Conservation (phyloP, 2,329 filamentous ascomycete genomes). For the Zarea fungicola region DNA sequence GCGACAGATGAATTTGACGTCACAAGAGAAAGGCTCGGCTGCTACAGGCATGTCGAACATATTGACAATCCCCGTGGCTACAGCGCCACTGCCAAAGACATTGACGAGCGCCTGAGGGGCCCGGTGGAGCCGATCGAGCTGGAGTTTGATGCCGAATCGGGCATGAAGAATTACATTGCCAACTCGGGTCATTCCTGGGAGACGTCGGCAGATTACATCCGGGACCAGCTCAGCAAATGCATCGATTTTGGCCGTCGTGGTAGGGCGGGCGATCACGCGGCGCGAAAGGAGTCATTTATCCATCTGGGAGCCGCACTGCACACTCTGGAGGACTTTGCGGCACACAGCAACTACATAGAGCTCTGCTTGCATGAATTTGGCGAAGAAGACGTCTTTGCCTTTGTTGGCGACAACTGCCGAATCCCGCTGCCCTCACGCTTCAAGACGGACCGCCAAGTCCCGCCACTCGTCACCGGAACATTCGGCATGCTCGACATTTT, state of each 20-base stretch:
- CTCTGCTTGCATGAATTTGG: conserved; percentile 66
- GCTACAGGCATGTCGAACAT: conserved; percentile 68
- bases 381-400: conserved; percentile 59
- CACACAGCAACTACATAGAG: conserved; percentile 74
- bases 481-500: conserved; percentile 58
- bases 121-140: conserved; percentile 69
- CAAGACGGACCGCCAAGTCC: conserved; percentile 50
- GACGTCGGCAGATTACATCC: conserved; percentile 76
- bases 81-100: conserved; percentile 67
- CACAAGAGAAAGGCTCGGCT: conserved; percentile 67
- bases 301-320: conserved; percentile 67
- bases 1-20: conserved; percentile 77
- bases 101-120: conserved; percentile 69
- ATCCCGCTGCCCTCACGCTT: conserved; percentile 45
- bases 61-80: conserved; percentile 74
- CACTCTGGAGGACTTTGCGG: conserved; percentile 60
- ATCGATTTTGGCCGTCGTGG: conserved; percentile 66
- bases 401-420: conserved; percentile 23
- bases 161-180: conserved; percentile 96
- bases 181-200: conserved; percentile 71
- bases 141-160: conserved; percentile 63
- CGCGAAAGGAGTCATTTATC: conserved; percentile 62
- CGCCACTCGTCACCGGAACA: conserved; percentile 60
- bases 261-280: conserved; percentile 51
- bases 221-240: conserved; percentile 61